Evolutionary conservation across 768 basidiomycete species (phyloP).

Genomic region (Podaxis mareebaensis): DNA sequence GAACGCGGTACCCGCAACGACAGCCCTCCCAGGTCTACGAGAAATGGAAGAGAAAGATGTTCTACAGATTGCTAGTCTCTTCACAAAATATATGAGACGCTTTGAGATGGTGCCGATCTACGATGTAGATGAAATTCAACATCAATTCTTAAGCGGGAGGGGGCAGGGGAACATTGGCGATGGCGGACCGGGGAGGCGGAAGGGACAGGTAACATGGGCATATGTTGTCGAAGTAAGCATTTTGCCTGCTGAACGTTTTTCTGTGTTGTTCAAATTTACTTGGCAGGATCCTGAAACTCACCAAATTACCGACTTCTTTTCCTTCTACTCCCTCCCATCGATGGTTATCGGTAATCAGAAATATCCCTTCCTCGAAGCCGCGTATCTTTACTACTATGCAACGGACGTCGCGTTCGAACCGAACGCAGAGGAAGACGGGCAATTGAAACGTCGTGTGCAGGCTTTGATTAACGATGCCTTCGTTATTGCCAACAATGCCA

Average conservation of each 20-base stretch:
- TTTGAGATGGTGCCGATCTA: constrained; percentile 84
- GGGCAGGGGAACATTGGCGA: constrained; percentile 58
- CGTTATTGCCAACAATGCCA: constrained; percentile 75
- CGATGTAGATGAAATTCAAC: constrained; percentile 74
- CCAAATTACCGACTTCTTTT: constrained; percentile 92
- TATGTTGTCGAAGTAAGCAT: constrained; percentile 88
- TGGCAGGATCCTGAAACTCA: constrained; percentile 76
- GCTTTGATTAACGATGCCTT: constrained; percentile 79
- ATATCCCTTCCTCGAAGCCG: constrained; percentile 79
- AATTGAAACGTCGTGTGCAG: constrained; percentile 68
- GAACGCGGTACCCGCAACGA: constrained; percentile 62
- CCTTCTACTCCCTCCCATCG: constrained; percentile 96
- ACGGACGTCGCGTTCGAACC: constrained; percentile 70
- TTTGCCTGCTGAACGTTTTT: constrained; percentile 3
- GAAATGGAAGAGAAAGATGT: constrained; percentile 89
- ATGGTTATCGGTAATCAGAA: constrained; percentile 82
- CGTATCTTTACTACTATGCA: constrained; percentile 96
- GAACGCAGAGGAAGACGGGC: constrained; percentile 59
- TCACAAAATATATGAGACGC: constrained; percentile 75
- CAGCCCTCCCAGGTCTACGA: constrained; percentile 65
- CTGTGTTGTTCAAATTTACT: background rate
- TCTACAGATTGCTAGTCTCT: constrained; percentile 65
- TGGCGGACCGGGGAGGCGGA: constrained; percentile 52
- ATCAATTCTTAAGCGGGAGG: constrained; percentile 86
- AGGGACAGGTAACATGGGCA: constrained; percentile 90